These are phyloP conservation scores for Metschnikowia sp. DNA, from an alignment of 805 yeast species.

Conservation along the genomic window DNA sequence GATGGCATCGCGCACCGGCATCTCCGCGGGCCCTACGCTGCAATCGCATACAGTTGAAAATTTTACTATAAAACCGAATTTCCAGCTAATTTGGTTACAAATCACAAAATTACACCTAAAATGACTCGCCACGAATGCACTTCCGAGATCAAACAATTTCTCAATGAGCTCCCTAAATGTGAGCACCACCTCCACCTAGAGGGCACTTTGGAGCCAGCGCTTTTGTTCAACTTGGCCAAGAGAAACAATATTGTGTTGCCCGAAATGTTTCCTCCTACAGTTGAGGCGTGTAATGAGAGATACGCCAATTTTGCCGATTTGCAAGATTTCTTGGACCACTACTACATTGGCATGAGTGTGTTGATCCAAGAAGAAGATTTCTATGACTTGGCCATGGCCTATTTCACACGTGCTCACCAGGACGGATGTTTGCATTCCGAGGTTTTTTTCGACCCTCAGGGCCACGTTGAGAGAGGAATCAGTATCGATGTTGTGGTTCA, in stretches of 20 bases:
- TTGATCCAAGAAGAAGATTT: slow-evolving; percentile 68
- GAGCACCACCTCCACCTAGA: slow-evolving; percentile 85
- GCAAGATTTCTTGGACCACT: slow-evolving; percentile 75
- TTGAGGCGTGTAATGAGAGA: slow-evolving; percentile 50
- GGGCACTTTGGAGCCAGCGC: slow-evolving; percentile 77
- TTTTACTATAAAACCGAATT: background rate
- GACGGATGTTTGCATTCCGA: slow-evolving; percentile 72
- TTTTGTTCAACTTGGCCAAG: slow-evolving; percentile 64
- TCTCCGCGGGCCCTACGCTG: slow-evolving; percentile 1
- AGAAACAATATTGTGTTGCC: slow-evolving; percentile 65
- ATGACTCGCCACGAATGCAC: slow-evolving; percentile 15
- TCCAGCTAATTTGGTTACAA: no score
- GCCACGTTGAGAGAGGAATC: slow-evolving; percentile 69
- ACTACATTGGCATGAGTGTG: slow-evolving; percentile 81
- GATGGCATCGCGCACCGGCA: slow-evolving; percentile 6
- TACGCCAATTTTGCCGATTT: slow-evolving; percentile 62
- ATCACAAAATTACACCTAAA: background rate
- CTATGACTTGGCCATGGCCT: slow-evolving; percentile 72
- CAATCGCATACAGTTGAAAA: background rate
- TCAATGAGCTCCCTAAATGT: slow-evolving; percentile 75
- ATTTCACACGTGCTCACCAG: slow-evolving; percentile 53
- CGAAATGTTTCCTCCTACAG: slow-evolving; percentile 54
- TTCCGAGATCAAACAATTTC: slow-evolving; percentile 43
- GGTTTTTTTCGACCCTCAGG: slow-evolving; percentile 82
- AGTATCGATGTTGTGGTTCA: slow-evolving; percentile 54